Base-by-base conservation (phyloP, 2,329 filamentous ascomycete species). In the Zymoseptoria ardabiliae region DNA sequence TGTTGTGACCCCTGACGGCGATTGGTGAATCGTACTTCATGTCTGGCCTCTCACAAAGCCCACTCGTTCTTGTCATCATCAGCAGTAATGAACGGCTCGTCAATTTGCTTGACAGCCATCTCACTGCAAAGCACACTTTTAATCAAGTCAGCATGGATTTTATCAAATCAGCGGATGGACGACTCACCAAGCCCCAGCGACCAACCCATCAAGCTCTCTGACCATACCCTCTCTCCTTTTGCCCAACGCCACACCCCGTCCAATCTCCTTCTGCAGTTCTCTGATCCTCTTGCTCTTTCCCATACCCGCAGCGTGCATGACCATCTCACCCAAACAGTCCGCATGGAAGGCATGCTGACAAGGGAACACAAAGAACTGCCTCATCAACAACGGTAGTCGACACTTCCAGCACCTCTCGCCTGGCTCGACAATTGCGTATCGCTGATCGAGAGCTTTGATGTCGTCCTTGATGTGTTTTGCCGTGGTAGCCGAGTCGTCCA, bases 301-400 rank as follows among this genome's bases (percentile, higher is more conserved):
- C 55, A 87, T 79, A 0, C 91, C 90, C 1, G 88, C 86, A 65
- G 91, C 87, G 73, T 93, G 89, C 56, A 97, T 81, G 0, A 97
- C 91, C 70, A 88, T 89, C 68, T 85, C 87, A 0, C 91, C 93
- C 54, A 99, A 77, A 73, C 94, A 99, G 72, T 99, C 94, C 50
- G 90, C 93, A 74, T 99, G 94, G 71, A 99, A 99, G 3, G 92
- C 90, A 75, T 99, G 94, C 78, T 99, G 94, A 74, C 94, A 99
- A 0, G 94, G 94, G 66, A 99, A 99, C 19, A 99, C 94, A 68
- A 97, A 99, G 76, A 99, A 99, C 69, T 97, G 92, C 57, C 92
- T 79, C 70, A 89, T 92, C 17, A 99, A 81, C 57, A 99, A 77
- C 9, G 94, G 94, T 58, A 97, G 76, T 0, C 86, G 85, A 71